A percentile compares a stretch with the other conserved stretches of the same genome.
Evolutionary conservation across 441 rosid species (phyloP).

Genomic region (Cnidoscolus chayamansa): DNA sequence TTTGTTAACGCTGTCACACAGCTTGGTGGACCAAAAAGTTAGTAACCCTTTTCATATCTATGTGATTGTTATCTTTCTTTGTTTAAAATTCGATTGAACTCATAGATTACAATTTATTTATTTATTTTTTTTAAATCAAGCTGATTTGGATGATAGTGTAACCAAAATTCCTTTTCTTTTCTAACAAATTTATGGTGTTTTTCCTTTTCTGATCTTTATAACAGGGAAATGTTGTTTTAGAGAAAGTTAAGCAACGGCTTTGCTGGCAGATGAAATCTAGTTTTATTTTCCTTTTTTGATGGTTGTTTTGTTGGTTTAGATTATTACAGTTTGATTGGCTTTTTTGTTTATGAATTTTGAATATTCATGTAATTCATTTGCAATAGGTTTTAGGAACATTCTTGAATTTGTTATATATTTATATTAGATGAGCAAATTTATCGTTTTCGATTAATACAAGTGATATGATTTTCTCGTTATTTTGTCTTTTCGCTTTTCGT

Average conservation of each 20-base stretch:
- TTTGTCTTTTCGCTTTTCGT: background rate
- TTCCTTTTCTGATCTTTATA: background rate
- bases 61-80: background rate
- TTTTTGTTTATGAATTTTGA: background rate
- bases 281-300: background rate
- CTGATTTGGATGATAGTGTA: background rate
- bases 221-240: background rate
- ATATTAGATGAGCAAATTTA: conserved; percentile 4
- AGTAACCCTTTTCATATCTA: background rate
- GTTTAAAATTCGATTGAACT: background rate
- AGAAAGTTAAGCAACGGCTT: background rate
- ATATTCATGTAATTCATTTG: background rate
- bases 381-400: too few species aligned
- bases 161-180: background rate
- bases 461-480: background rate
- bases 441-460: background rate
- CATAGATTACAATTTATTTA: background rate
- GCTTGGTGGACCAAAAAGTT: conserved; percentile 18
- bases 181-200: background rate
- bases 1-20: conserved; percentile 1
- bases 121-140: background rate
- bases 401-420: background rate
- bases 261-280: background rate
- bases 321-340: background rate
- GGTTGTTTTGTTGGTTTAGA: background rate